Evolutionary conservation across 768 basidiomycete species (phyloP), one percentile per base, ranked within the genome.

Genomic region (Imleria badia): DNA sequence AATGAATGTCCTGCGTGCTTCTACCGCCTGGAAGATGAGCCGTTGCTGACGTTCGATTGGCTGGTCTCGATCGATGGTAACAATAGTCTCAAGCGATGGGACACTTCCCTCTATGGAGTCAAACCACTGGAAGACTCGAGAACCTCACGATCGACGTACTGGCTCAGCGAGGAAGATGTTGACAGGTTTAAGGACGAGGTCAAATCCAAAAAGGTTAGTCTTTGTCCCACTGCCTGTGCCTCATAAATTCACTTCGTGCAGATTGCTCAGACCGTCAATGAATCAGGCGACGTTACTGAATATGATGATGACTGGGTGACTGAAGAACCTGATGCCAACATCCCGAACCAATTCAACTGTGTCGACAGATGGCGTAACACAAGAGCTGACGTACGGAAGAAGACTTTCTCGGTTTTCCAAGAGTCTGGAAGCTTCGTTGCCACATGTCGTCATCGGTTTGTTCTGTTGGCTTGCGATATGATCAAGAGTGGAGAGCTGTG

Each of bases 1-100:
- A 60, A 62, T 35, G 40, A 23, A 1, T 64, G 62, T 17, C 62
- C 51, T 1, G 29, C 56, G 0, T 63, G 61, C 14, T 60, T 55
- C 4, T 58, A 64, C 11, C 17, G 26, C 3, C 29, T 64, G 0
- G n/a, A 48, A 2, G 48, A 58, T 36, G 45, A 64, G 17, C 58
- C 38, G 0, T 8, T n/a, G 0, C 46, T 63, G 0, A 6, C 33
- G 1, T 59, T 61, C 11, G 17, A 17, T 3, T 56, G 50, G 44
- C 26, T 60, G 0, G 34, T 45, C 30, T 45, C 51, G 0, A 51
- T 64, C n/a, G 56, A 64, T 3, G 49, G 58, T 1, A 48, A 48
- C 26, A 48, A 39, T 9, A 48, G 36, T 19, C 35, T 47, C 8
- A 47, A 47, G 23, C 17, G 30, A 8, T 51, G 40, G 49, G 30